phyloP scores from a whole-genome alignment of 306 rosid species.

The Vigna nakashimae region DNA sequence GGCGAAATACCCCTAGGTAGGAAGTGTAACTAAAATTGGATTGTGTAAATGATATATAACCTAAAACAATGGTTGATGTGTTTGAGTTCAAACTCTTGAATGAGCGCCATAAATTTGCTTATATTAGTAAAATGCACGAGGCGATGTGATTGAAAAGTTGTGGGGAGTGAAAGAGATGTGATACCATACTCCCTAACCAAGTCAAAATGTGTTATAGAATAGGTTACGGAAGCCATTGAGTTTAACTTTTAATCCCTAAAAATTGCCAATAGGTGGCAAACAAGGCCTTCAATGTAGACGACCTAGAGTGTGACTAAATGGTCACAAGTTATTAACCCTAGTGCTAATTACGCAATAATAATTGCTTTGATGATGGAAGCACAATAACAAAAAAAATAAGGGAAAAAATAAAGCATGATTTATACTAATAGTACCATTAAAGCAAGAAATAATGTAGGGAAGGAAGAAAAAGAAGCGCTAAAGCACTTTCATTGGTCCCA shows the following conservation, averaged over 20 bases:
- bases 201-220: slow-evolving; percentile 34
- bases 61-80: neutral
- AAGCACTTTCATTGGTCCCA: slow-evolving; percentile 69
- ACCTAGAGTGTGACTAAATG: slow-evolving; percentile 46
- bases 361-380: slow-evolving; percentile 57
- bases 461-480: slow-evolving; percentile 57
- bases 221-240: slow-evolving; percentile 43
- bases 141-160: slow-evolving; percentile 21
- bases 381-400: slow-evolving; percentile 47
- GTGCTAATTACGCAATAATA: slow-evolving; percentile 55
- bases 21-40: slow-evolving; percentile 18
- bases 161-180: slow-evolving; percentile 53
- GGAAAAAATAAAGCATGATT: slow-evolving; percentile 52
- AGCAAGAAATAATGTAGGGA: slow-evolving; percentile 63
- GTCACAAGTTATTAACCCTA: slow-evolving; percentile 46
- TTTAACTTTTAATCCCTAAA: slow-evolving; percentile 40
- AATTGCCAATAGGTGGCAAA: slow-evolving; percentile 45
- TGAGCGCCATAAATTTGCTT: slow-evolving; percentile 37
- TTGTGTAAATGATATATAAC: neutral
- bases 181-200: slow-evolving; percentile 44
- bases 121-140: slow-evolving; percentile 31
- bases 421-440: slow-evolving; percentile 60
- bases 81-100: slow-evolving; percentile 6
- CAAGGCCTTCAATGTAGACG: slow-evolving; percentile 37
- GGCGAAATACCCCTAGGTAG: neutral